phyloP scores from a whole-genome alignment of 1,284 basidiomycete genomes.

The Psilocybe mexicana region DNA sequence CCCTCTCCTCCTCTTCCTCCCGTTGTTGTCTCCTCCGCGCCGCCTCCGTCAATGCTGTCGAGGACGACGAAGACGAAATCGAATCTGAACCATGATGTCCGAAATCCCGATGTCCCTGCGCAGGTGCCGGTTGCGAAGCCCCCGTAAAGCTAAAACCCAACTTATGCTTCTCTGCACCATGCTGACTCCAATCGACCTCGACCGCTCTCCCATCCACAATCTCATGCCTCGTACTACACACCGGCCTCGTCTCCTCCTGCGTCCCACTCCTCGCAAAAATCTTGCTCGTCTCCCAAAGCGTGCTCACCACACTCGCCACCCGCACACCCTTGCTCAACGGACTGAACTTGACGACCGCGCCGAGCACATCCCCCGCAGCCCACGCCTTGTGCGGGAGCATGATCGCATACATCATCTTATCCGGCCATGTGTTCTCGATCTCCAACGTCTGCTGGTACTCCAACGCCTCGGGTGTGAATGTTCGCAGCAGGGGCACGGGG shows the following conservation, averaged over 20 bases:
- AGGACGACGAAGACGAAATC: neutral
- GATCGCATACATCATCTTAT: conserved; percentile 91
- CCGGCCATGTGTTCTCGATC: conserved; percentile 95
- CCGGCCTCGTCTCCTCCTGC: conserved; percentile 65
- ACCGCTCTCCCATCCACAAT: conserved; percentile 66
- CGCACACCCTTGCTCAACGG: conserved; percentile 84
- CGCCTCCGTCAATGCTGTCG: neutral
- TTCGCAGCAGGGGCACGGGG: conserved; percentile 71
- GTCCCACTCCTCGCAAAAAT: conserved; percentile 53
- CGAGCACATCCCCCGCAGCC: conserved; percentile 84
- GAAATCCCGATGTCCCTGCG: conserved; percentile 7
- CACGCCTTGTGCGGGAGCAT: conserved; percentile 89
- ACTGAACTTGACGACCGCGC: conserved; percentile 83
- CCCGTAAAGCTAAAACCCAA: neutral
- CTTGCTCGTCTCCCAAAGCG: conserved; percentile 78
- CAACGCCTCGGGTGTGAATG: conserved; percentile 79
- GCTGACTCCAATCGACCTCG: conserved; percentile 29
- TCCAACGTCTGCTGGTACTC: conserved; percentile 96
- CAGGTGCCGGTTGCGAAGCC: neutral
- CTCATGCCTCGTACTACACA: conserved; percentile 71
- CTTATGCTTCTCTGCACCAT: neutral
- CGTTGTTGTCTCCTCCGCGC: neutral
- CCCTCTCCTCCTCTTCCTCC: conserved; percentile 6
- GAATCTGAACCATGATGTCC: neutral
- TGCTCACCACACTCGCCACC: conserved; percentile 67